Base-by-base conservation (phyloP, 2,329 filamentous ascomycete genomes). In the Phyllosticta citriasiana region DNA sequence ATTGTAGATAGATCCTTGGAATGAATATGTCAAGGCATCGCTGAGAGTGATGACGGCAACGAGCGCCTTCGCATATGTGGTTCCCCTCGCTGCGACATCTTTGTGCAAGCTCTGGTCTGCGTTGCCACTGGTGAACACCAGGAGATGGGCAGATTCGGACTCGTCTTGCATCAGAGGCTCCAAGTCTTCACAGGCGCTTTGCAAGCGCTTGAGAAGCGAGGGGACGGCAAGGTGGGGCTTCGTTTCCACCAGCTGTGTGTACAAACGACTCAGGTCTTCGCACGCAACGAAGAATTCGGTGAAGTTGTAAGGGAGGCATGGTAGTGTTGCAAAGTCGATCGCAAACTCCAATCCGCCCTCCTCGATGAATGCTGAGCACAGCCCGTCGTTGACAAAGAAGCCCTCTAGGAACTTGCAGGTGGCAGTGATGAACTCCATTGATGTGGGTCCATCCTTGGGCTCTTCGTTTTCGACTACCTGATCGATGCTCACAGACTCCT, bases 171-270 rank as follows among this genome's bases (percentile, higher is more conserved):
- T 24, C 65, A 70, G 16, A 71, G 62, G 27, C 62, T 84, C 77
- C 12, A 97, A 77, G 22, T 80, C 79, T 65, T 89, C 81, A 59
- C 95, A 77, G 4, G 88, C 84, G 56, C 79, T 76, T 67, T 93
- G 86, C 14, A 88, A 84, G 55, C 92, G 86, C 64, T 84, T 84
- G 62, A 97, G 77, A 27, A 99, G 76, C 4, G 90, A 89, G 0
- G 93, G 92, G 7, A 99, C 78, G 1, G 91, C 87, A 22, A 95
- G 79, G 66, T 93, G 84, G 1, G 92, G 86, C 63, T 89, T 90
- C 26, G 85, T 83, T 67, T 97, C 93, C 6, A 92, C 84, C 64
- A 97, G 82, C 65, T 87, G 82, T 64, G 89, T 85, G 57, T 96
- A 80, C 10, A 96, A 87, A 40, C 85, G 83, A 16, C 86, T 84